Conservation (phyloP, 2,329 filamentous ascomycete genomes). For the Fusarium sp. region DNA sequence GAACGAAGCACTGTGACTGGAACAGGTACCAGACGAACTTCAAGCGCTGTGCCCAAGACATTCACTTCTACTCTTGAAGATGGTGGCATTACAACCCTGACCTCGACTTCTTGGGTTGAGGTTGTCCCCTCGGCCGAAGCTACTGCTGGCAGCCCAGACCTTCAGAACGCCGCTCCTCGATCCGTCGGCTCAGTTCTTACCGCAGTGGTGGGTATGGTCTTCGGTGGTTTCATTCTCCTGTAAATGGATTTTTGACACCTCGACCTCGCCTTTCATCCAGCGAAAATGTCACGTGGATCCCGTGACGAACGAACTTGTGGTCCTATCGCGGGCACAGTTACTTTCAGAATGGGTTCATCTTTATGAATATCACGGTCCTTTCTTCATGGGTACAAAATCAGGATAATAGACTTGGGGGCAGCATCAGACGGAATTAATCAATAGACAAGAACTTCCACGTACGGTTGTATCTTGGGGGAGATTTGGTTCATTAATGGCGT, state of each 20-base stretch:
- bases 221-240: constrained; percentile 43
- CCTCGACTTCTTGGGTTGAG: constrained; percentile 60
- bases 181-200: constrained; percentile 38
- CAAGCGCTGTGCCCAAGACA: constrained; percentile 50
- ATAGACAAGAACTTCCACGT: constrained; percentile 31
- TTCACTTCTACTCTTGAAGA: constrained; percentile 57
- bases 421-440: constrained; percentile 23
- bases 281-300: not conserved
- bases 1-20: constrained; percentile 46
- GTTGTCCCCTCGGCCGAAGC: constrained; percentile 50
- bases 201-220: constrained; percentile 42
- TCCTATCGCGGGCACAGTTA: not conserved
- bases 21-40: constrained; percentile 48
- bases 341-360: constrained; percentile 21
- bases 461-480: constrained; percentile 23
- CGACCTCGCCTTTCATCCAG: not conserved
- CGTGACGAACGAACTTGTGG: constrained; percentile 2
- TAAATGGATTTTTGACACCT: constrained; percentile 18
- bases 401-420: constrained; percentile 38
- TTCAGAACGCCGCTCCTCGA: constrained; percentile 51
- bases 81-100: constrained; percentile 57
- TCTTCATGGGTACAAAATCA: constrained; percentile 33
- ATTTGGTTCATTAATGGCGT: constrained; percentile 33
- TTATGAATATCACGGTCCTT: constrained; percentile 42
- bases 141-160: constrained; percentile 43